Evolutionary conservation across 805 yeast genomes (phyloP).

Genomic region (Ogataea trehalophila): DNA sequence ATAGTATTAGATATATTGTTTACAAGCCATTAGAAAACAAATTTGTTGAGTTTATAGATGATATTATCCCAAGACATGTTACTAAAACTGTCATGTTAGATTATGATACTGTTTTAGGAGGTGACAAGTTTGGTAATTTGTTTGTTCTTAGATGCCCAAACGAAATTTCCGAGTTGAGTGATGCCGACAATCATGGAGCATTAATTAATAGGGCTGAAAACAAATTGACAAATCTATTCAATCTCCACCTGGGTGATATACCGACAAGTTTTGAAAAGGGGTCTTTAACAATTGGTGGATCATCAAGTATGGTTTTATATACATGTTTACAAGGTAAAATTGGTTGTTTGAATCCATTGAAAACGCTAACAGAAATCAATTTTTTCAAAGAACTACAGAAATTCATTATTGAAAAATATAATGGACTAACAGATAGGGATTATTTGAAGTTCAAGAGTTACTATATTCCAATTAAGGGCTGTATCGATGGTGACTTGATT

Average conservation of each 20-base stretch:
- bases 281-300: slow-evolving; percentile 53
- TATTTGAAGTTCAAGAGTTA: slow-evolving; percentile 68
- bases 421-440: slow-evolving; percentile 57
- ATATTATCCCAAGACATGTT: slow-evolving; percentile 60
- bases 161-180: slow-evolving; percentile 43
- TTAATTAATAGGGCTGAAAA: slow-evolving; percentile 30
- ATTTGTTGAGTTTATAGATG: slow-evolving; percentile 67
- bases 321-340: slow-evolving; percentile 79
- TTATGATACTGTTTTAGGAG: slow-evolving; percentile 70
- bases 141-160: slow-evolving; percentile 60
- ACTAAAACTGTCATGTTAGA: slow-evolving; percentile 62
- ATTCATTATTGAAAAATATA: slow-evolving; percentile 33
- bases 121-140: slow-evolving; percentile 83
- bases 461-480: slow-evolving; percentile 71
- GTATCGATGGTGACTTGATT: slow-evolving; percentile 85
- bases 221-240: slow-evolving; percentile 40
- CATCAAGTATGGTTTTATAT: slow-evolving; percentile 57
- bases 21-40: slow-evolving; percentile 43
- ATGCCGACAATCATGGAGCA: slow-evolving; percentile 44
- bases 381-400: slow-evolving; percentile 54
- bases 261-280: slow-evolving; percentile 57
- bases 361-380: slow-evolving; percentile 55
- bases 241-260: slow-evolving; percentile 67
- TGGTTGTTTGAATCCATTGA: slow-evolving; percentile 68
- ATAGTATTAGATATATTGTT: slow-evolving; percentile 55